phyloP scores from a whole-genome alignment of 1,284 basidiomycete species.

The Caloboletus inedulis region DNA sequence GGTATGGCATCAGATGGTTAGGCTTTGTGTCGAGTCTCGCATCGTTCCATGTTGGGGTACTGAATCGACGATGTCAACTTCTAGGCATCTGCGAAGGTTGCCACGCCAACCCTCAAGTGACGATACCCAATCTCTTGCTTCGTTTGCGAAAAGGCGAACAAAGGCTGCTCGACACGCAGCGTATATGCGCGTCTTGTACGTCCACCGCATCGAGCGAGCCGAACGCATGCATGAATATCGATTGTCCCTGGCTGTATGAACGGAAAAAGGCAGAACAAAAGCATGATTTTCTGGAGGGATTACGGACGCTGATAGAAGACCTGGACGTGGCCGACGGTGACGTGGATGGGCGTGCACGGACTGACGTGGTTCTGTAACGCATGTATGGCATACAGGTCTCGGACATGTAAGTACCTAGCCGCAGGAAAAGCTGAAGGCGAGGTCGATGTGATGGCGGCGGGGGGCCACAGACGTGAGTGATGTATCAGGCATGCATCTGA shows the following conservation, averaged over 20 bases:
- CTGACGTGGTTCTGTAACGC: conserved; percentile 2
- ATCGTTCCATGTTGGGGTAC: neutral
- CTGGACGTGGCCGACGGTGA: conserved; percentile 20
- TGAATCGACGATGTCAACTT: neutral
- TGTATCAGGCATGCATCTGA: too few relatives aligned
- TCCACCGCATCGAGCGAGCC: conserved; percentile 54
- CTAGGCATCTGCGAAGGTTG: conserved; percentile 72
- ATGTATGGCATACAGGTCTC: neutral
- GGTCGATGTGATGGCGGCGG: too few relatives aligned
- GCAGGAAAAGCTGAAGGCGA: too few relatives aligned
- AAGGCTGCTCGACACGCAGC: conserved; percentile 56
- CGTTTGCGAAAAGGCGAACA: conserved; percentile 59
- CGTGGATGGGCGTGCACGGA: neutral
- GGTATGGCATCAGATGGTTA: conserved; percentile 54
- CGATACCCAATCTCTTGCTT: conserved; percentile 57
- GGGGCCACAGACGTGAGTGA: too few relatives aligned
- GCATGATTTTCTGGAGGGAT: conserved; percentile 42
- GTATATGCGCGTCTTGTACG: conserved; percentile 71
- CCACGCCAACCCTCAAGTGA: conserved; percentile 47
- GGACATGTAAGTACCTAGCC: neutral
- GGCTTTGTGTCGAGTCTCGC: conserved; percentile 5
- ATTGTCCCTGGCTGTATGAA: conserved; percentile 81
- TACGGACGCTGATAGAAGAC: conserved; percentile 36
- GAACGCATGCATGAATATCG: conserved; percentile 75
- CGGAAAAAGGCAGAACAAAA: conserved; percentile 65